phyloP scores from a whole-genome alignment of 768 basidiomycete genomes.

The Tubosaeta sp. region DNA sequence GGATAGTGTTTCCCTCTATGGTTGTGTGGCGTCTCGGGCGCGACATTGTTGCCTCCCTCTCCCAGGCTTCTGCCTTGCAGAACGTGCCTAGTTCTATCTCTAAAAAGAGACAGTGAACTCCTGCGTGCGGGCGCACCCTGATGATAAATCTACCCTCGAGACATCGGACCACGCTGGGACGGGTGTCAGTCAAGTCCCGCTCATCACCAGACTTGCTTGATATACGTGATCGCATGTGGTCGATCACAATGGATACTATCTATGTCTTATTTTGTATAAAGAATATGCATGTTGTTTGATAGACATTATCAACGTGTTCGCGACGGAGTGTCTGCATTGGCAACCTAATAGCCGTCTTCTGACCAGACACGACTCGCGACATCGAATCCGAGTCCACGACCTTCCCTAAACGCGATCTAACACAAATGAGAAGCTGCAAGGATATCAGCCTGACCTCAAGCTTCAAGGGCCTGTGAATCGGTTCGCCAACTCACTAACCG shows the following conservation, averaged over 20 bases:
- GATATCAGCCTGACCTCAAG: too few species aligned
- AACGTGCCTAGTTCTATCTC: slow-evolving; percentile 24
- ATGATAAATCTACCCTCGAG: too few species aligned
- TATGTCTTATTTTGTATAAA: background rate
- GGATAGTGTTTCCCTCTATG: slow-evolving; percentile 68
- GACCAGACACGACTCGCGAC: too few species aligned
- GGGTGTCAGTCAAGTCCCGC: background rate
- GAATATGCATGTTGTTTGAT: background rate
- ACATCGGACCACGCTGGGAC: too few species aligned
- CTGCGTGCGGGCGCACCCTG: background rate
- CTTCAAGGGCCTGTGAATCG: too few species aligned
- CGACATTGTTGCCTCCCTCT: slow-evolving; percentile 51
- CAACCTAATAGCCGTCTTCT: background rate
- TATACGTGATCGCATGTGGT: background rate
- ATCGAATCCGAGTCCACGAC: too few species aligned
- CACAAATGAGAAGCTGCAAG: too few species aligned
- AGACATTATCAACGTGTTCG: background rate
- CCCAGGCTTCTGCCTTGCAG: slow-evolving; percentile 18
- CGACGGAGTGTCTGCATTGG: background rate
- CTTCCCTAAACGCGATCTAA: too few species aligned
- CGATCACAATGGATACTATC: background rate
- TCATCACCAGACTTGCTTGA: background rate
- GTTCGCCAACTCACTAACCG: too few species aligned
- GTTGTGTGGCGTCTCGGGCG: slow-evolving; percentile 57
- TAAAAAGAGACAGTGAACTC: slow-evolving; percentile 28